These are phyloP conservation scores for Bryum argenteum DNA, from an alignment of 225 moss, liverwort and hornwort species.

Conservation along the genomic window DNA sequence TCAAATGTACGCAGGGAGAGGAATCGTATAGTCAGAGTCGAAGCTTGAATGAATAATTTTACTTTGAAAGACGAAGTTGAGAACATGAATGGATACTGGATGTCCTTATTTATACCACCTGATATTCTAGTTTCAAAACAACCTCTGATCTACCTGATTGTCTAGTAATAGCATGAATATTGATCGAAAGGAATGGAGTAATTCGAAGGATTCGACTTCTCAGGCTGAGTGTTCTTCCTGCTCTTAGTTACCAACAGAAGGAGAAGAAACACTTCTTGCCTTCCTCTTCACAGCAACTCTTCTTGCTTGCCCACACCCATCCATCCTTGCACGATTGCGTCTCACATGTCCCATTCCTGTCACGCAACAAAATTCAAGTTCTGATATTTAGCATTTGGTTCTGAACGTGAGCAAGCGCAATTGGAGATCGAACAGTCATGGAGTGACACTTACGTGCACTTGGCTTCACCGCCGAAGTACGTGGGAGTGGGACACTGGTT, in stretches of 20 bases:
- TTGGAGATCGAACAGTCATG: too few species aligned
- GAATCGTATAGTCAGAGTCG: too few species aligned
- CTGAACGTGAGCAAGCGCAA: too few species aligned
- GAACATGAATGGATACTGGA: not conserved
- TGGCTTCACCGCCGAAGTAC: slow-evolving; percentile 1
- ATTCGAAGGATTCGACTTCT: not conserved
- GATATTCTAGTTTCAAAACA: not conserved
- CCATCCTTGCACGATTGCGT: slow-evolving; percentile 23
- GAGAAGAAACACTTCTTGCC: not conserved
- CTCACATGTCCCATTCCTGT: slow-evolving; percentile 1
- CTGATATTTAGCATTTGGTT: too few species aligned
- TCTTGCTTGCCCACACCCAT: slow-evolving; percentile 6
- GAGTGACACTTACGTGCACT: slow-evolving; percentile 19
- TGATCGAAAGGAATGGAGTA: not conserved
- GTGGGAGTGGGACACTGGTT: not conserved
- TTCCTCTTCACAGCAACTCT: slow-evolving; percentile 13
- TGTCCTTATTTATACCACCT: not conserved
- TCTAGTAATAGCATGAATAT: not conserved
- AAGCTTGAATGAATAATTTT: too few species aligned
- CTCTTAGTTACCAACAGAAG: not conserved
- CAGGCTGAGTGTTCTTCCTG: not conserved
- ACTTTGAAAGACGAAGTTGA: too few species aligned
- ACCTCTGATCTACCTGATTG: not conserved
- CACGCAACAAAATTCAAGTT: not conserved
- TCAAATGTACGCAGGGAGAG: too few species aligned